phyloP scores from a whole-genome alignment of 139 green algal genomes.

The Chlorella sorokiniana region DNA sequence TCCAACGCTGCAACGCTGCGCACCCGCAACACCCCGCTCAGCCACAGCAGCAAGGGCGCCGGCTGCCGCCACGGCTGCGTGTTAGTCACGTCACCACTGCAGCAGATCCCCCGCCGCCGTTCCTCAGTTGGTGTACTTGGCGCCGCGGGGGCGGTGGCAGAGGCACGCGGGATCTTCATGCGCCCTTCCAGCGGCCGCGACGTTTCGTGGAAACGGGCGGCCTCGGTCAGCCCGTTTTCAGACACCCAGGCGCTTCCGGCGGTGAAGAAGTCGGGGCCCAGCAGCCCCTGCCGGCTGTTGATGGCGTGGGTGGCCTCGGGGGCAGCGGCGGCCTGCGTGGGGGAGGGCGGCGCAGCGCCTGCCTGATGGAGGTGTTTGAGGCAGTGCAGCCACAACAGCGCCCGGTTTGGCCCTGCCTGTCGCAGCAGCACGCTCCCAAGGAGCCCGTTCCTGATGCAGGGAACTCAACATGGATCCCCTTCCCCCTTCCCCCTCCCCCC shows the following conservation, averaged over 20 bases:
- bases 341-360: not conserved
- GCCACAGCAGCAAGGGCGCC: no score
- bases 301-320: constrained; percentile 21
- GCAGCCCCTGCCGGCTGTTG: constrained; percentile 26
- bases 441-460: no score
- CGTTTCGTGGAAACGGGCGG: constrained; percentile 18
- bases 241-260: constrained; percentile 12
- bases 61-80: no score
- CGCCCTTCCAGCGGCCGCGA: constrained; percentile 33
- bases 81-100: no score
- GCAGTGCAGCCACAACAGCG: no score
- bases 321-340: constrained; percentile 6
- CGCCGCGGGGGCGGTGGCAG: not conserved
- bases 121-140: constrained; percentile 18
- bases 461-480: no score
- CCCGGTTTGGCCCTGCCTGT: no score
- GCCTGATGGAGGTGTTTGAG: not conserved
- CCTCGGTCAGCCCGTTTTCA: constrained; percentile 28
- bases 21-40: no score
- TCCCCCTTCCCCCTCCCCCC: no score
- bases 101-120: no score
- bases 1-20: no score
- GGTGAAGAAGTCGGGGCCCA: constrained; percentile 36
- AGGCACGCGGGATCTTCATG: constrained; percentile 18
- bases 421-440: no score